phyloP scores from a whole-genome alignment of 2,329 filamentous ascomycete genomes.

The Cordyceps tenuipes region DNA sequence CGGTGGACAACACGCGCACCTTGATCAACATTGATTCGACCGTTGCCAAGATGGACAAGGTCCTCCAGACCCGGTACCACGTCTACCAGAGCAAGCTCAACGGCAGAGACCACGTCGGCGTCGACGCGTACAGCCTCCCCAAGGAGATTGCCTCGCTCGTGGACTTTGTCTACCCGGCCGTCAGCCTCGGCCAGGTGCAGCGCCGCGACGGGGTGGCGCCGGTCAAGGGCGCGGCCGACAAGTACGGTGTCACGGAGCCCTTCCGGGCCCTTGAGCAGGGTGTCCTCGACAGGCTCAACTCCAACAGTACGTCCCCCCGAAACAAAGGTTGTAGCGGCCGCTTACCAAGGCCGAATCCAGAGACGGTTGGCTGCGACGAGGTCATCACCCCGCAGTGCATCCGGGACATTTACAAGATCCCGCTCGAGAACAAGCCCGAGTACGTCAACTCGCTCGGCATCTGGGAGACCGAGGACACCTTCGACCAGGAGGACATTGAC shows the following conservation, averaged over 20 bases:
- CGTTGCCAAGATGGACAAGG: slow-evolving; percentile 30
- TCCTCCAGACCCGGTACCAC: slow-evolving; percentile 45
- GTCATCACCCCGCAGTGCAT: slow-evolving; percentile 50
- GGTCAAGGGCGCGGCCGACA: background rate
- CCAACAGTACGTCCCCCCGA: background rate
- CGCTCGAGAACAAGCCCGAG: slow-evolving; percentile 24
- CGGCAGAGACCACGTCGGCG: slow-evolving; percentile 28
- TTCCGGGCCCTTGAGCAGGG: background rate
- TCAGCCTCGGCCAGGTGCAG: slow-evolving; percentile 25
- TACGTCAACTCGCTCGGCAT: slow-evolving; percentile 39
- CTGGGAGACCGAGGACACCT: slow-evolving; percentile 45
- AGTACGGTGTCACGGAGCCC: slow-evolving; percentile 9
- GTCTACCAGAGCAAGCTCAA: slow-evolving; percentile 34
- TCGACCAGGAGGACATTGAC: slow-evolving; percentile 39
- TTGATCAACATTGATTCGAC: slow-evolving; percentile 24
- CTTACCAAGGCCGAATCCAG: background rate
- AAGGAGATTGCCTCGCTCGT: slow-evolving; percentile 27
- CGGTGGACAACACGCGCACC: slow-evolving; percentile 40
- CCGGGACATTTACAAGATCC: slow-evolving; percentile 37
- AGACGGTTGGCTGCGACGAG: slow-evolving; percentile 33
- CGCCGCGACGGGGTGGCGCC: background rate
- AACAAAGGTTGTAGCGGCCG: background rate
- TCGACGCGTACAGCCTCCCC: slow-evolving; percentile 32
- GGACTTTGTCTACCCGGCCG: slow-evolving; percentile 32
- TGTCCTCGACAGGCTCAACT: slow-evolving; percentile 1